A percentile compares a stretch with the other conserved stretches of the same genome.
phyloP scores from a whole-genome alignment of 805 yeast species.

The Komagataella ulmi region DNA sequence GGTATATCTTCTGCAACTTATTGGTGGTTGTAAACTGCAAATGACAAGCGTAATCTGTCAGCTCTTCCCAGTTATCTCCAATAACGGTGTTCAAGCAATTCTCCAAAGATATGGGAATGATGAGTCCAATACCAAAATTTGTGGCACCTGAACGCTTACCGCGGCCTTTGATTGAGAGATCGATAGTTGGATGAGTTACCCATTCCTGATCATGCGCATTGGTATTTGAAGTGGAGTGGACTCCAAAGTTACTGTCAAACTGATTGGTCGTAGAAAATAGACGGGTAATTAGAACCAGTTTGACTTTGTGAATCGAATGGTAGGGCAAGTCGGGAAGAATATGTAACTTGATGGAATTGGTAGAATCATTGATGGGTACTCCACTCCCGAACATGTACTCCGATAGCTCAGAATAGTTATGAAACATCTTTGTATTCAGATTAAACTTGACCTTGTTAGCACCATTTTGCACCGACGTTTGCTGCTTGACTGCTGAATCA shows the following conservation, averaged over 20 bases:
- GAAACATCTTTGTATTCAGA: constrained; percentile 20
- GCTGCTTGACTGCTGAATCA: constrained; percentile 22
- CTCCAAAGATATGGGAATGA: constrained; percentile 28
- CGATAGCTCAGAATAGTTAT: constrained; percentile 29
- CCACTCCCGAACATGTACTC: constrained; percentile 45
- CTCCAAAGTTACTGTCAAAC: constrained; percentile 3
- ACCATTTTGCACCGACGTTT: constrained; percentile 1
- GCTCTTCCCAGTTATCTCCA: constrained; percentile 35
- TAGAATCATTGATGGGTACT: constrained; percentile 31
- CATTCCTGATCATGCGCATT: background rate
- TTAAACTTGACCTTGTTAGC: constrained; percentile 5
- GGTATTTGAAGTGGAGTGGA: background rate
- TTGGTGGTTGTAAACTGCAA: constrained; percentile 25
- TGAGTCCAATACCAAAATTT: constrained; percentile 33
- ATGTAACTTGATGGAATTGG: constrained; percentile 32
- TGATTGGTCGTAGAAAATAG: constrained; percentile 22
- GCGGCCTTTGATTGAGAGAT: background rate
- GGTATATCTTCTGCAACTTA: constrained; percentile 16
- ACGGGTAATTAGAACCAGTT: constrained; percentile 22
- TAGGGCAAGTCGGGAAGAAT: constrained; percentile 27
- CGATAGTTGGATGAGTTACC: background rate
- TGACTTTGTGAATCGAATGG: constrained; percentile 15
- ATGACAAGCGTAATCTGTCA: constrained; percentile 23
- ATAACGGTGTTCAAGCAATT: constrained; percentile 24
- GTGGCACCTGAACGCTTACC: constrained; percentile 6